These are phyloP conservation scores for Xylaria nigripes DNA, from an alignment of 495 filamentous ascomycete species.

Conservation along the genomic window DNA sequence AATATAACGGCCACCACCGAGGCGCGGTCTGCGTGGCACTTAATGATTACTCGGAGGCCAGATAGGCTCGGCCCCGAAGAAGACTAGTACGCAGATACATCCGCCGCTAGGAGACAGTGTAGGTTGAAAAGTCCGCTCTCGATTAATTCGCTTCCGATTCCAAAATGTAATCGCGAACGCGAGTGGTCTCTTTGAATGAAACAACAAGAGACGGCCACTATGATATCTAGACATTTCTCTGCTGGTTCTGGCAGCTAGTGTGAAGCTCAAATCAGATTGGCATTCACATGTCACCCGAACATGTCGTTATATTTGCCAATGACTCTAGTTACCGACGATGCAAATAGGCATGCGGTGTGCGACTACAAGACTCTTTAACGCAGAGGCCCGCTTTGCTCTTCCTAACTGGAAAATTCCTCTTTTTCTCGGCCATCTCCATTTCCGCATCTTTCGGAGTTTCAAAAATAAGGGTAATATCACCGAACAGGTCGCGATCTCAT, in stretches of 20 bases:
- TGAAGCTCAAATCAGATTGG: not conserved
- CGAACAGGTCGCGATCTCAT: no score
- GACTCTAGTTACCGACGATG: no score
- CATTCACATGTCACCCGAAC: not conserved
- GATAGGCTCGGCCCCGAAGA: conserved; percentile 26
- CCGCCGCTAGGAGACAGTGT: not conserved
- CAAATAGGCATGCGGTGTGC: no score
- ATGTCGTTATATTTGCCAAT: not conserved
- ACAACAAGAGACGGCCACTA: not conserved
- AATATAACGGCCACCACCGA: conserved; percentile 96
- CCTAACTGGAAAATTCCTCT: not conserved
- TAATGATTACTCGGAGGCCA: conserved; percentile 86
- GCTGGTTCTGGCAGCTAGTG: not conserved
- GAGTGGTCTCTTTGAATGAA: not conserved
- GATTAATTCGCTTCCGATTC: no score
- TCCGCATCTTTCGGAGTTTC: not conserved
- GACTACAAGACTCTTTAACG: no score
- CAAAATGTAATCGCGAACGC: not conserved
- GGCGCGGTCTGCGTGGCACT: conserved; percentile 93
- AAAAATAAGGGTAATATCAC: no score
- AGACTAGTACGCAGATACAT: not conserved
- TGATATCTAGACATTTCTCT: not conserved
- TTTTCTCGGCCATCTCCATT: not conserved
- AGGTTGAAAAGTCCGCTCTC: not conserved
- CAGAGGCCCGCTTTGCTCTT: no score